Base-by-base conservation (phyloP, 768 basidiomycete genomes). In the Lactarius quietus region DNA sequence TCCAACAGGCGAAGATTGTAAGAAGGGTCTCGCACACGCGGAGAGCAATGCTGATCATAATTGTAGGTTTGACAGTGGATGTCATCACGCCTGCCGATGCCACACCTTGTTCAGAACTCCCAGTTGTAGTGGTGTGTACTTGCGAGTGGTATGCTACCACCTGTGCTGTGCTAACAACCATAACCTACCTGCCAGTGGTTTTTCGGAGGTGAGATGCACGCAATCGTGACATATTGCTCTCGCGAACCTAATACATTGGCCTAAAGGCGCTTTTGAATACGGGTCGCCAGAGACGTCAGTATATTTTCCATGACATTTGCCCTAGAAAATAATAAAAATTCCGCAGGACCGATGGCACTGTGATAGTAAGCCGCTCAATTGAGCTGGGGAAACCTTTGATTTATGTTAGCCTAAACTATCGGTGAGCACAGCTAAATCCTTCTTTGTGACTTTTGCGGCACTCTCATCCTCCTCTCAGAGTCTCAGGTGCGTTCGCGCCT, bases 361-460 rank as follows among this genome's bases (percentile, higher is more conserved):
- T 60, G 10, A 65, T 73, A 15, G 73, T 73, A 3, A 28, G 62
- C 6, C 59, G 71, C 7, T 73, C 73, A 7, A 68, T 72, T 8
- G 58, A 61, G 1, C 58, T 73, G 3, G 57, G 58, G 10, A 52
- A 69, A 33, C 72, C 73, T 0, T 54, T 73, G 29, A 62, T 73
- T 33, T 73, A 66, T 28, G 72, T 74, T 17, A 70, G 65, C 36
- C 56, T 72, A 41, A 73, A 73, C 52, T 74, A 73, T 53, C 68
- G 70, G 61, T 62, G 53, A 9, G 68, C 39, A n/a, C 9, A 41
- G 36, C 9, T 1, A 6, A n/a, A 28, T 18, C 55, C 10, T 33
- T 38, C 17, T 17, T 18, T 33, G 6, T n/a, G 15, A 9, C 15
- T 51, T 23, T 3, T 18, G 33, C 6, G 3, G 1, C 2, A 10